These are phyloP conservation scores for Tolypocladium ovalisporum DNA, from an alignment of 2,329 filamentous ascomycete genomes.

Conservation along the genomic window DNA sequence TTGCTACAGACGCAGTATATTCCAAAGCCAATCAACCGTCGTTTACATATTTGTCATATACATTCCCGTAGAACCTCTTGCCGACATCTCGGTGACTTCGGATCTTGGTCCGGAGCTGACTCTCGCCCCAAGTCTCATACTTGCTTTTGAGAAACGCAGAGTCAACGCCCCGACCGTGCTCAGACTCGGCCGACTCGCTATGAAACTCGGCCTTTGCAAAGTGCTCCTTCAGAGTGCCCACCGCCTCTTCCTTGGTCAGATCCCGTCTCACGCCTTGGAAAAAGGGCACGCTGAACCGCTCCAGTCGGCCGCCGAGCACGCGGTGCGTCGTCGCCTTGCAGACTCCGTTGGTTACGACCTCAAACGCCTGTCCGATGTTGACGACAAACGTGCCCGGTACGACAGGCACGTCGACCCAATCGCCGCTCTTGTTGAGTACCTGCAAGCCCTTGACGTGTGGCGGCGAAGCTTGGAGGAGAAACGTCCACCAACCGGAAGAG, in stretches of 20 bases:
- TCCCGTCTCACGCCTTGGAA: slow-evolving; percentile 39
- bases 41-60: slow-evolving; percentile 25
- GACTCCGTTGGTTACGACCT: slow-evolving; percentile 41
- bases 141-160: slow-evolving; percentile 31
- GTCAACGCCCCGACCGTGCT: neutral
- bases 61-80: slow-evolving; percentile 31
- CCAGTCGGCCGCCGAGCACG: slow-evolving; percentile 23
- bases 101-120: slow-evolving; percentile 41
- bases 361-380: slow-evolving; percentile 48
- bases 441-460: slow-evolving; percentile 39
- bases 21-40: neutral
- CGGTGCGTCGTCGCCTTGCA: slow-evolving; percentile 42
- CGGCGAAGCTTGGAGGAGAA: slow-evolving; percentile 42
- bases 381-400: slow-evolving; percentile 42
- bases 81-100: slow-evolving; percentile 39
- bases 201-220: neutral
- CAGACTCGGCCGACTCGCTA: neutral
- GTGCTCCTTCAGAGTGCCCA: neutral
- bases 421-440: slow-evolving; percentile 33
- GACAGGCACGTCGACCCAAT: slow-evolving; percentile 38
- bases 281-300: slow-evolving; percentile 31
- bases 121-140: slow-evolving; percentile 45
- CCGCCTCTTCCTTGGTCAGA: slow-evolving; percentile 18
- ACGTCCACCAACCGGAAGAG: slow-evolving; percentile 50
- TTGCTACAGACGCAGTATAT: no score